phyloP scores from a whole-genome alignment of 2,329 filamentous ascomycete species.

The Colletotrichum musae region DNA sequence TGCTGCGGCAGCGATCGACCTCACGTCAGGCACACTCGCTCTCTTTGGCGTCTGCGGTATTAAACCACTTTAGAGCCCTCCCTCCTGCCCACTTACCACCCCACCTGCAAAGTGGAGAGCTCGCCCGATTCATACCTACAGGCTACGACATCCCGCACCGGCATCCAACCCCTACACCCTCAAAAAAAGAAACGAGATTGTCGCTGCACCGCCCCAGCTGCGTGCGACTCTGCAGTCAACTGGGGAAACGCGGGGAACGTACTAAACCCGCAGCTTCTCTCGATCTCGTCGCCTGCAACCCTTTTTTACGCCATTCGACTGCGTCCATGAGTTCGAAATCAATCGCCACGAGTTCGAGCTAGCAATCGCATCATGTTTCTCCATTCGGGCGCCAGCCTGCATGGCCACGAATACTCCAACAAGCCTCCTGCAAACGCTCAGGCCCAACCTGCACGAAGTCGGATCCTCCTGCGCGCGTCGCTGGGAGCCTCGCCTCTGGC shows the following conservation, averaged over 20 bases:
- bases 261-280: constrained; percentile 12
- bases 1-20: constrained; percentile 22
- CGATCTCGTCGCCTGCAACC: not conserved
- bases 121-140: constrained; percentile 14
- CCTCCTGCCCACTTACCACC: constrained; percentile 29
- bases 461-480: constrained; percentile 60
- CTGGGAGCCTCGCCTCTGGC: constrained; percentile 46
- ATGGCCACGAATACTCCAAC: constrained; percentile 72
- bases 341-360: not conserved
- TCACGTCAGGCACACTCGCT: constrained; percentile 14
- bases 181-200: not conserved
- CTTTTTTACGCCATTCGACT: not conserved
- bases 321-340: constrained; percentile 20
- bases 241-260: constrained; percentile 25
- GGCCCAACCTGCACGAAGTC: constrained; percentile 50
- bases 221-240: constrained; percentile 2
- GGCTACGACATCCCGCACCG: not conserved
- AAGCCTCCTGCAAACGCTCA: constrained; percentile 48
- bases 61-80: constrained; percentile 7
- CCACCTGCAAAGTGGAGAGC: constrained; percentile 28
- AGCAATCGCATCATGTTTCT: constrained; percentile 64
- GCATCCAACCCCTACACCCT: constrained; percentile 9
- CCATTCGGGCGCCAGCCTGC: constrained; percentile 71
- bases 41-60: constrained; percentile 8
- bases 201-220: constrained; percentile 9